Percentiles rank a stretch among this genome's conserved stretches.
phyloP scores from a whole-genome alignment of 2,329 filamentous ascomycete genomes.

The Conoideocrella luteorostrata region DNA sequence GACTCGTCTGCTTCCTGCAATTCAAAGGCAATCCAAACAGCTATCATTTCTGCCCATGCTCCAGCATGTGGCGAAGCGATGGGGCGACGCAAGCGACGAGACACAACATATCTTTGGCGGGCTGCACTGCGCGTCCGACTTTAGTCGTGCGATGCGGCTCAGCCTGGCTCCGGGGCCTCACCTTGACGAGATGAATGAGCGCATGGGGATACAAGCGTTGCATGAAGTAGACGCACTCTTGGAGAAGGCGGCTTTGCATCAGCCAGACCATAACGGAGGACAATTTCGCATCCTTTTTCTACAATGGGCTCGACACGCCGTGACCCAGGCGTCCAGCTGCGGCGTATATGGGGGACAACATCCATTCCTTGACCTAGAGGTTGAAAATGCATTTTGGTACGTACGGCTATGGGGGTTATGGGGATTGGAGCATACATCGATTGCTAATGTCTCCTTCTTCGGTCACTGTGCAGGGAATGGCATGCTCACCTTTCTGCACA shows the following conservation, averaged over 20 bases:
- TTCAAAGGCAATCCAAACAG: neutral
- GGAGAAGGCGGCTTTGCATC: no score
- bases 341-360: neutral
- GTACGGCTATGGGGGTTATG: no score
- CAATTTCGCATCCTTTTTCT: neutral
- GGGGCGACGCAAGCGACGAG: neutral
- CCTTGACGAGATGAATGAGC: neutral
- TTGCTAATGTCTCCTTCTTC: no score
- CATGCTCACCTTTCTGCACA: neutral
- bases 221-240: neutral
- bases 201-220: neutral
- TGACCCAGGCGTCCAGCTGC: neutral
- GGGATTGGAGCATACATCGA: no score
- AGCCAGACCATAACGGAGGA: no score
- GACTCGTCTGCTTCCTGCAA: neutral
- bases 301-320: neutral
- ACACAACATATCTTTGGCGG: neutral
- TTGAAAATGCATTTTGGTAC: neutral
- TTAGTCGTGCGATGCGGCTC: neutral
- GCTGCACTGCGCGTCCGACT: neutral
- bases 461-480: neutral
- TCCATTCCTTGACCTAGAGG: neutral
- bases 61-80: neutral
- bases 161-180: neutral
- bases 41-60: neutral